Evolutionary conservation across 345 rosid genomes (phyloP), one percentile per base, ranked within the genome.

Genomic region (Eucalyptus cloeziana): DNA sequence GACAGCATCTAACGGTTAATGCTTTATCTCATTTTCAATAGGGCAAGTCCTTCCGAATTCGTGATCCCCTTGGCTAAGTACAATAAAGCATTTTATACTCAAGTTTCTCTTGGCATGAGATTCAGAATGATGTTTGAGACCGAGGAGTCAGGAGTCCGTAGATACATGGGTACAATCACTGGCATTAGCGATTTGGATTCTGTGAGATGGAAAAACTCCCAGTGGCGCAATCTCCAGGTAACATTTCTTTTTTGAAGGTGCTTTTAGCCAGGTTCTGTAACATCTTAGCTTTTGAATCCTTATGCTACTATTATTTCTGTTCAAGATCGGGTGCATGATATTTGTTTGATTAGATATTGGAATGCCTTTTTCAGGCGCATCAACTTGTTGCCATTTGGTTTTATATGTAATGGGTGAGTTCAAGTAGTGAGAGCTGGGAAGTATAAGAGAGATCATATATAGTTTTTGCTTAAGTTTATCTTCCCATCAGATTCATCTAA

Each of bases 161-260:
- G 99, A 89, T 98, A 97, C 90, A 98, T 98, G 99, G 99, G 99
- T 88, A 97, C 99, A 47, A 91, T 98, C 88, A 98, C 98, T 7
- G 98, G 96, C 89, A 94, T 96, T 86, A 96, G 96, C 86, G 99
- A 98, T 90, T 92, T 98, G 90, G 99, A 98, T 92, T 91, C 96
- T 15, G 94, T 96, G 88, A 91, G 99, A 88, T 98, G 99, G 99
- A 98, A 97, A 92, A 93, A 88, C 90, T 98, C 99, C 67, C 99
- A 97, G 89, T 97, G 99, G 99, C 97, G 99, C 87, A 98, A 95
- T 93, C 97, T 98, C 91, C 99, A 98, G 99, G 99, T 97, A 94
- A 49, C 8, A n/a, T 50, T 86, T n/a, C 60, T n/a, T 54, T 51
- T 86, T 37, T 40, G 47, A 40, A 76, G 47, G 15, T 76, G 85